A percentile compares a stretch with the other conserved stretches of the same genome.
These are phyloP conservation scores for Fusarium succisae DNA, from an alignment of 2,329 filamentous ascomycete species.

Conservation along the genomic window DNA sequence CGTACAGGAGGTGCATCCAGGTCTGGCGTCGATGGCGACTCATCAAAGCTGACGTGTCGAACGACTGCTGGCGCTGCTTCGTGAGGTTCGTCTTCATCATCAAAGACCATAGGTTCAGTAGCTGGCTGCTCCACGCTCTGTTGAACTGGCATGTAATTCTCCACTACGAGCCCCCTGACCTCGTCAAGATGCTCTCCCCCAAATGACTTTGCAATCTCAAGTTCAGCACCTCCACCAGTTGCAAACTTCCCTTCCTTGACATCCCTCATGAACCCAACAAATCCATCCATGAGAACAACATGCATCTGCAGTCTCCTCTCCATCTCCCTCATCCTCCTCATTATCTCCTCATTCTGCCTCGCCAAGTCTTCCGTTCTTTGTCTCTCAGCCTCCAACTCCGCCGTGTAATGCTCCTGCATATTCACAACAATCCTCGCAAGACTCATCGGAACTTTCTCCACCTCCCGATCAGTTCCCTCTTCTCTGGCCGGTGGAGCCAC, in stretches of 20 bases:
- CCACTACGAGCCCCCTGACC: not conserved
- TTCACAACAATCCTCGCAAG: slow-evolving; percentile 28
- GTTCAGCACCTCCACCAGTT: not conserved
- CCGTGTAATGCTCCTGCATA: slow-evolving; percentile 36
- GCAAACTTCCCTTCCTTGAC: slow-evolving; percentile 17
- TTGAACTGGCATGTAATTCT: not conserved
- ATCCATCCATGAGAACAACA: slow-evolving; percentile 32
- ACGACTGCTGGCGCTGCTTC: not conserved
- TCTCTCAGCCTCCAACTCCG: slow-evolving; percentile 27
- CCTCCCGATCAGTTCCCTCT: not conserved
- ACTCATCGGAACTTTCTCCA: slow-evolving; percentile 6
- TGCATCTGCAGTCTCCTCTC: slow-evolving; percentile 31
- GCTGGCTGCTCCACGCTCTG: not conserved
- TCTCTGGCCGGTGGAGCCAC: accelerated
- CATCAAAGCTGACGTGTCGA: slow-evolving; percentile 6
- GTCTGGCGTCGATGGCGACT: slow-evolving; percentile 16
- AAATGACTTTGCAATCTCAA: slow-evolving; percentile 15
- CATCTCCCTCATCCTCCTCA: slow-evolving; percentile 4
- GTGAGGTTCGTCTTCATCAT: not conserved
- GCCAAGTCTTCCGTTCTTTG: not conserved
- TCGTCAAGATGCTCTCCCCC: slow-evolving; percentile 5
- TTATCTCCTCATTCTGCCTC: not conserved
- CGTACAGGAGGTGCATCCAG: slow-evolving; percentile 12
- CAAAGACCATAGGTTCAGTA: not conserved
- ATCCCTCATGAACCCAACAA: slow-evolving; percentile 32